These are phyloP conservation scores for Melaleuca alternifolia DNA, from an alignment of 345 rosid species.

Conservation along the genomic window DNA sequence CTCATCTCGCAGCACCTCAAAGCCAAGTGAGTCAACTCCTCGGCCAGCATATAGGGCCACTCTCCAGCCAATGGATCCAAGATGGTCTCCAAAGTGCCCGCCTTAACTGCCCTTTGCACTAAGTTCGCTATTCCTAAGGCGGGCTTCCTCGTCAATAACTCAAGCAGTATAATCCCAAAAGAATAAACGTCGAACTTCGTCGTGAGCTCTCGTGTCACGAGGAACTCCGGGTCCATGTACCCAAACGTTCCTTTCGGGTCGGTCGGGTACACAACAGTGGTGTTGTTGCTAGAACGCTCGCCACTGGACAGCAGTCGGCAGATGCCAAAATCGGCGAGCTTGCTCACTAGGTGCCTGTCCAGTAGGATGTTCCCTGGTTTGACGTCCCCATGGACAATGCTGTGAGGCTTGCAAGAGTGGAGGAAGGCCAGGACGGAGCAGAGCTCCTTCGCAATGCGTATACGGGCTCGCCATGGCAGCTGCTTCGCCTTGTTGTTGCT, in stretches of 20 bases:
- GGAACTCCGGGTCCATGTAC: constrained; percentile 70
- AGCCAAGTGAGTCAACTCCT: background rate
- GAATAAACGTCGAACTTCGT: constrained; percentile 77
- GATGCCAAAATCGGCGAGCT: constrained; percentile 68
- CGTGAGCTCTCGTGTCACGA: constrained; percentile 48
- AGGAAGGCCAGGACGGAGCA: constrained; percentile 78
- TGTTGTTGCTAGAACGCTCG: too few species aligned
- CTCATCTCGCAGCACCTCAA: background rate
- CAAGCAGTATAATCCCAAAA: constrained; percentile 58
- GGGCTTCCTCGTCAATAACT: constrained; percentile 60
- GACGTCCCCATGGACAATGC: constrained; percentile 76
- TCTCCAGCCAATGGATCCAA: background rate
- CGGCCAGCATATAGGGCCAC: background rate
- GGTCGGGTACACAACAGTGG: too few species aligned
- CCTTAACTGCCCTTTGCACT: background rate
- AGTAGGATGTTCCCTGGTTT: constrained; percentile 76
- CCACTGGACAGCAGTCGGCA: constrained; percentile 24
- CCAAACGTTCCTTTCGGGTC: too few species aligned
- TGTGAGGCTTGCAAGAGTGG: constrained; percentile 59
- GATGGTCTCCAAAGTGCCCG: background rate
- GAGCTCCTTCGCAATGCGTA: constrained; percentile 58
- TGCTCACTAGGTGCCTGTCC: constrained; percentile 55
- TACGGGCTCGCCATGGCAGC: constrained; percentile 69
- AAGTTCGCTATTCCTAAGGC: constrained; percentile 33
- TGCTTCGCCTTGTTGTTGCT: constrained; percentile 58